phyloP scores from a whole-genome alignment of 2,329 filamentous ascomycete species.

The Alternaria longipes region DNA sequence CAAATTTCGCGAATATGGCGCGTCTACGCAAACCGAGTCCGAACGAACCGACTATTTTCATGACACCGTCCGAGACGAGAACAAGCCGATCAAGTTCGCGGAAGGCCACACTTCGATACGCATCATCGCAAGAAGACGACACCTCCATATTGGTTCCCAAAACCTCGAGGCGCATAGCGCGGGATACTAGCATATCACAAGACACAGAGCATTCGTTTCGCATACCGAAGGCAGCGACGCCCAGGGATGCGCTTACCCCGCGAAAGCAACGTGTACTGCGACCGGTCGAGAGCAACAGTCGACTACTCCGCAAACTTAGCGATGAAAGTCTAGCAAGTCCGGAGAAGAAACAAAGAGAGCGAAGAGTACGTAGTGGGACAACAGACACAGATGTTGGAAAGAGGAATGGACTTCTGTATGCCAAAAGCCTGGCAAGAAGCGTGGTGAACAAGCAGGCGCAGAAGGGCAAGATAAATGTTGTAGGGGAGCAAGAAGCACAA shows the following conservation, averaged over 20 bases:
- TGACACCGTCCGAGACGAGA: slow-evolving; percentile 27
- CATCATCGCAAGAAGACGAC: slow-evolving; percentile 29
- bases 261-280: slow-evolving; percentile 47
- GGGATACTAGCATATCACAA: slow-evolving; percentile 33
- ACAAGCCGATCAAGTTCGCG: slow-evolving; percentile 40
- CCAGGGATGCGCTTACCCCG: slow-evolving; percentile 27
- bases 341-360: slow-evolving; percentile 33
- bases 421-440: slow-evolving; percentile 42
- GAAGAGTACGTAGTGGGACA: slow-evolving; percentile 25
- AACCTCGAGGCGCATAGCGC: slow-evolving; percentile 35
- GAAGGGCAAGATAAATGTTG: slow-evolving; percentile 27
- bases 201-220: slow-evolving; percentile 37
- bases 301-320: slow-evolving; percentile 38
- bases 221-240: slow-evolving; percentile 28
- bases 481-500: slow-evolving; percentile 22
- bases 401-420: slow-evolving; percentile 32
- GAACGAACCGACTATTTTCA: slow-evolving; percentile 34
- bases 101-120: slow-evolving; percentile 29
- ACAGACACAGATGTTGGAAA: slow-evolving; percentile 29
- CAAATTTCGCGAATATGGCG: slow-evolving; percentile 36
- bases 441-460: slow-evolving; percentile 32
- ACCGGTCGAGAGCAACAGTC: slow-evolving; percentile 44
- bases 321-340: slow-evolving; percentile 43
- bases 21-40: slow-evolving; percentile 47
- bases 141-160: slow-evolving; percentile 38